A percentile compares a stretch with the other conserved stretches of the same genome.
Conservation (phyloP, 1,284 basidiomycete species). For the Athelia sp. region DNA sequence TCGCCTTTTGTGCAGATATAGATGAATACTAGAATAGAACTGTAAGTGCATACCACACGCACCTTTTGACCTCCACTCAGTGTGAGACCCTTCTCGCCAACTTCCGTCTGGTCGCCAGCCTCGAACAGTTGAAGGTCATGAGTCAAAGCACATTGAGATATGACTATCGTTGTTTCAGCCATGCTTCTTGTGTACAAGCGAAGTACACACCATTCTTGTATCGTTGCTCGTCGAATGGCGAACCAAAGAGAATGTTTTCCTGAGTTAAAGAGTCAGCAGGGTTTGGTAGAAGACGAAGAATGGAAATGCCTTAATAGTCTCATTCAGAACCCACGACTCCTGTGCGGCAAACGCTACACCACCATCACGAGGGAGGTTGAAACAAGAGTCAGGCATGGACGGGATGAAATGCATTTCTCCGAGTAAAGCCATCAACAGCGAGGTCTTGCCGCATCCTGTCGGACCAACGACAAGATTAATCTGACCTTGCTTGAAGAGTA, state of each 20-base stretch:
- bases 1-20: constrained; percentile 46
- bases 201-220: constrained; percentile 20
- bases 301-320: constrained; percentile 15
- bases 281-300: not conserved
- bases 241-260: constrained; percentile 30
- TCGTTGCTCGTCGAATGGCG: constrained; percentile 20
- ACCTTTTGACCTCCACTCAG: constrained; percentile 64
- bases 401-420: constrained; percentile 20
- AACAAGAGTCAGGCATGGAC: constrained; percentile 27
- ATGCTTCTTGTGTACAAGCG: not conserved
- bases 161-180: constrained; percentile 26
- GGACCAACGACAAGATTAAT: constrained; percentile 46
- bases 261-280: not conserved
- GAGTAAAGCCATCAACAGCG: constrained; percentile 26
- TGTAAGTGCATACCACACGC: constrained; percentile 13
- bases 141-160: constrained; percentile 5
- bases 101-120: constrained; percentile 70
- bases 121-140: constrained; percentile 63
- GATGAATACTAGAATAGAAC: constrained; percentile 26
- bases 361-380: constrained; percentile 34
- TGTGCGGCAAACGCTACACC: constrained; percentile 41
- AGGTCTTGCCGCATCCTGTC: constrained; percentile 22
- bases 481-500: constrained; percentile 39
- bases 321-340: constrained; percentile 34
- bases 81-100: constrained; percentile 51